A percentile compares a stretch with the other conserved stretches of the same genome.
Evolutionary conservation across 345 rosid genomes (phyloP).

Genomic region (Syzygium aromaticum): DNA sequence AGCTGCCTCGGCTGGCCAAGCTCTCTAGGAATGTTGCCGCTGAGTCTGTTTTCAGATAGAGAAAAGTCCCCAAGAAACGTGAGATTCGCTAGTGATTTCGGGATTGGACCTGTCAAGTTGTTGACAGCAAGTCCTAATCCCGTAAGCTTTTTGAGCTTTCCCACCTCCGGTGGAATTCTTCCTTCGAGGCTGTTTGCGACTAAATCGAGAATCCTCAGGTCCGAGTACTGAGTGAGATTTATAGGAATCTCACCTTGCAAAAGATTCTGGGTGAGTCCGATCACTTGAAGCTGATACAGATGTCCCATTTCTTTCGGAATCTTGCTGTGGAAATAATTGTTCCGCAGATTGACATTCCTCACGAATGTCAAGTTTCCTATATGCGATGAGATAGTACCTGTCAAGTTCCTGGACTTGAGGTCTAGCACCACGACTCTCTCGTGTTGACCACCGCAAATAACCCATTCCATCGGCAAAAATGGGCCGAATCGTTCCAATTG

Average conservation of each 20-base stretch:
- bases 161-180: slow-evolving; percentile 13
- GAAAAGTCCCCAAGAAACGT: background rate
- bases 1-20: slow-evolving; percentile 8
- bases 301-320: slow-evolving; percentile 15
- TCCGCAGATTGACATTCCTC: background rate
- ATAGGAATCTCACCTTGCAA: slow-evolving; percentile 18
- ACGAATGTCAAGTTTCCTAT: slow-evolving; percentile 20
- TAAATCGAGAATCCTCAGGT: slow-evolving; percentile 3
- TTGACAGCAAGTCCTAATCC: slow-evolving; percentile 9
- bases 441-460: slow-evolving; percentile 9
- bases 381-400: slow-evolving; percentile 13
- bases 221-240: slow-evolving; percentile 11
- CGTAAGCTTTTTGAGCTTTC: slow-evolving; percentile 7
- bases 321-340: slow-evolving; percentile 9
- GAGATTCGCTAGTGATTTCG: slow-evolving; percentile 13
- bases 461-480: slow-evolving; percentile 14
- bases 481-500: slow-evolving; percentile 14
- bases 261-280: slow-evolving; percentile 5
- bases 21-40: slow-evolving; percentile 13
- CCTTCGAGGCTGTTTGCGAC: slow-evolving; percentile 15
- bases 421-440: slow-evolving; percentile 8
- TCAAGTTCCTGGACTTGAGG: slow-evolving; percentile 4
- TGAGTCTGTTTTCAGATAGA: slow-evolving; percentile 13
- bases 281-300: slow-evolving; percentile 1
- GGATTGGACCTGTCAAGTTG: slow-evolving; percentile 16